Percentiles rank a stretch among this genome's conserved stretches.
phyloP scores from a whole-genome alignment of 345 rosid species.

The Lumnitzera racemosa region DNA sequence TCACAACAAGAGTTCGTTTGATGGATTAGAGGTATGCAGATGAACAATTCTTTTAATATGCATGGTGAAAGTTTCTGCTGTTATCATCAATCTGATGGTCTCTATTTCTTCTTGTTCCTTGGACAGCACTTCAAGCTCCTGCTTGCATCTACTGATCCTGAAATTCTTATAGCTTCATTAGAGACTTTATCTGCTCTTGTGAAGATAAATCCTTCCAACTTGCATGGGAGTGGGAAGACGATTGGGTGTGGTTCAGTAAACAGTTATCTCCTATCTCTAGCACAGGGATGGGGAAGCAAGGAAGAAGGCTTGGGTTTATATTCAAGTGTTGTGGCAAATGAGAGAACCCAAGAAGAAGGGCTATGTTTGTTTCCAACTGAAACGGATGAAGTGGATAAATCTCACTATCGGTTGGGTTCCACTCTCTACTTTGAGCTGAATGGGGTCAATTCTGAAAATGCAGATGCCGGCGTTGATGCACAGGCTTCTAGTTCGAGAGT shows the following conservation, averaged over 20 bases:
- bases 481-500: constrained; percentile 42
- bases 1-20: constrained; percentile 85
- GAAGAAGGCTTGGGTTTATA: constrained; percentile 94
- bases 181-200: constrained; percentile 88
- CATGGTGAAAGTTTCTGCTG: neutral
- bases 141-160: constrained; percentile 92
- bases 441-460: constrained; percentile 40
- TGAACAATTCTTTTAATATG: neutral
- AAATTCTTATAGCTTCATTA: constrained; percentile 73
- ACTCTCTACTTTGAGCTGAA: constrained; percentile 86
- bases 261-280: constrained; percentile 74
- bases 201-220: constrained; percentile 80
- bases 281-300: constrained; percentile 99
- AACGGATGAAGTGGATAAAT: constrained; percentile 45
- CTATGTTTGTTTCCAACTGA: constrained; percentile 77
- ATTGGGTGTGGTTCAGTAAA: constrained; percentile 83
- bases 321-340: constrained; percentile 85
- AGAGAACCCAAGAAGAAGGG: constrained; percentile 77
- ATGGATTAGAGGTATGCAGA: constrained; percentile 75
- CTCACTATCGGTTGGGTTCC: constrained; percentile 70
- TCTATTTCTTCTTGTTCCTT: constrained; percentile 1
- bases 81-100: neutral
- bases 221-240: constrained; percentile 79
- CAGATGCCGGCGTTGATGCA: constrained; percentile 23
- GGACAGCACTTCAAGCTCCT: constrained; percentile 88